phyloP scores from a whole-genome alignment of 2,329 filamentous ascomycete genomes.

The Plenodomus lindquistii region DNA sequence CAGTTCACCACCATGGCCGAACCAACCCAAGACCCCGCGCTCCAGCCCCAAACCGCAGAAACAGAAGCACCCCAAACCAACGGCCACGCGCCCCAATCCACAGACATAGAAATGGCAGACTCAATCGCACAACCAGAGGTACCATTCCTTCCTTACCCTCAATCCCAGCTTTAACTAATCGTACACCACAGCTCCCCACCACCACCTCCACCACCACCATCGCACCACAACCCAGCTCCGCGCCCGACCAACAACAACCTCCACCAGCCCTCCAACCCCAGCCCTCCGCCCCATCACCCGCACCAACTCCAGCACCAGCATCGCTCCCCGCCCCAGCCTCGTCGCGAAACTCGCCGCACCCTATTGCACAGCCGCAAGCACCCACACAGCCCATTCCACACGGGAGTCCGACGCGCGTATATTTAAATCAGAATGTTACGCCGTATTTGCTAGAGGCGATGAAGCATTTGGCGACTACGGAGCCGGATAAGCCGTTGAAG shows the following conservation, averaged over 20 bases:
- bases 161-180: neutral
- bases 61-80: slow-evolving; percentile 7
- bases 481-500: slow-evolving; percentile 56
- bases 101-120: slow-evolving; percentile 39
- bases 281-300: slow-evolving; percentile 13
- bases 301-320: slow-evolving; percentile 9
- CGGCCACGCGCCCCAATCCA: slow-evolving; percentile 12
- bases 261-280: neutral
- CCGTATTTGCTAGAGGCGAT: slow-evolving; percentile 57
- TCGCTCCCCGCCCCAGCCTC: slow-evolving; percentile 18
- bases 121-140: slow-evolving; percentile 13
- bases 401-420: slow-evolving; percentile 53
- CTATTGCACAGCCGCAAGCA: slow-evolving; percentile 22
- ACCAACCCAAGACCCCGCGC: slow-evolving; percentile 13
- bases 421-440: slow-evolving; percentile 55
- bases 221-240: slow-evolving; percentile 1
- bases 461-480: slow-evolving; percentile 55
- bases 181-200: neutral
- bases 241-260: neutral
- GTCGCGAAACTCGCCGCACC: slow-evolving; percentile 43
- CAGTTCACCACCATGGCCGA: slow-evolving; percentile 18
- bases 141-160: neutral
- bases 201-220: neutral
- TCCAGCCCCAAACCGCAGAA: neutral
- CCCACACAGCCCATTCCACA: slow-evolving; percentile 49